phyloP scores from a whole-genome alignment of 2,329 filamentous ascomycete species.

The Fusarium sp. region DNA sequence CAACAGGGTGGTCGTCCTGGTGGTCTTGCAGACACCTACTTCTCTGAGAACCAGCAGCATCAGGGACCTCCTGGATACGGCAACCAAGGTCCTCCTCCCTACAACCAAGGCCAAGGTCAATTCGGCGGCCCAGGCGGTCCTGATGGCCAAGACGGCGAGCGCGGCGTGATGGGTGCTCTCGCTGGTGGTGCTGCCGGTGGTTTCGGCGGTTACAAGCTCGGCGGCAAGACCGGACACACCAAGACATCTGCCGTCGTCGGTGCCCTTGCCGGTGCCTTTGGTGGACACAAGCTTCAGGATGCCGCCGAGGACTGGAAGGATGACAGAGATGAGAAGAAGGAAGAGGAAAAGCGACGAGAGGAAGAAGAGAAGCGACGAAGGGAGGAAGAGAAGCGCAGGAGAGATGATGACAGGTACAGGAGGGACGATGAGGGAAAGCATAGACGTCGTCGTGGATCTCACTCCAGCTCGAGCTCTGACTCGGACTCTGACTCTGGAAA shows the following conservation, averaged over 20 bases:
- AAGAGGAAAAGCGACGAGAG: slow-evolving; percentile 43
- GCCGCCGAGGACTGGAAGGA: slow-evolving; percentile 54
- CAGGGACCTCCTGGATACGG: not conserved
- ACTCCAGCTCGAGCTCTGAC: slow-evolving; percentile 20
- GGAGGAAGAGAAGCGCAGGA: not conserved
- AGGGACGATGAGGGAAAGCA: not conserved
- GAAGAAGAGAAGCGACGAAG: slow-evolving; percentile 32
- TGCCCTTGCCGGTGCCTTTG: slow-evolving; percentile 55
- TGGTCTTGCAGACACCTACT: not conserved
- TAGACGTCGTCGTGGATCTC: slow-evolving; percentile 21
- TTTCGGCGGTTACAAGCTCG: slow-evolving; percentile 55
- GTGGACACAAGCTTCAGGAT: slow-evolving; percentile 57
- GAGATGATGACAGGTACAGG: not conserved
- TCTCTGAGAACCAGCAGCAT: not conserved
- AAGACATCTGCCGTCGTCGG: slow-evolving; percentile 54
- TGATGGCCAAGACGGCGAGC: slow-evolving; percentile 52
- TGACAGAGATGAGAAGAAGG: slow-evolving; percentile 52
- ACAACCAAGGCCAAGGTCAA: not conserved
- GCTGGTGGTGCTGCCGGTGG: slow-evolving; percentile 56
- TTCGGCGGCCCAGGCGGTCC: slow-evolving; percentile 15
- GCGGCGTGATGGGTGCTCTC: slow-evolving; percentile 55
- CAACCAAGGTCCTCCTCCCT: not conserved
- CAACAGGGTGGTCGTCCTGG: not conserved
- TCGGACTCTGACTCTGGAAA: not conserved
- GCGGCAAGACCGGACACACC: slow-evolving; percentile 46